These are phyloP conservation scores for Catharanthus roseus DNA, from an alignment of 257 asterid species.

Conservation along the genomic window DNA sequence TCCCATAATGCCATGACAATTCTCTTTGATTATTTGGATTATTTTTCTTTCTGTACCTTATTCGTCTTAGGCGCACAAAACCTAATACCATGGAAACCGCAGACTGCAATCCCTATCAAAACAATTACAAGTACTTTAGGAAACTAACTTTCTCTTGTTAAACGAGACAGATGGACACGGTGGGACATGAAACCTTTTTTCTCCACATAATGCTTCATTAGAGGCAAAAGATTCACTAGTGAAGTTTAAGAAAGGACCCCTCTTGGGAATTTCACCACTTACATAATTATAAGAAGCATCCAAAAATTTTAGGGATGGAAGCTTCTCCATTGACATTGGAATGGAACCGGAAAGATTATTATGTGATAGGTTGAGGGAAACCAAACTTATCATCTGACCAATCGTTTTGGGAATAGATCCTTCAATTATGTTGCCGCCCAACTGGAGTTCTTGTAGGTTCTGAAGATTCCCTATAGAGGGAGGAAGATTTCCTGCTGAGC, in stretches of 20 bases:
- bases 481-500: conserved; percentile 16
- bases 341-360: conserved; percentile 26
- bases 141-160: conserved; percentile 1
- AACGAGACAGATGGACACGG: conserved; percentile 8
- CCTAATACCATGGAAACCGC: not conserved
- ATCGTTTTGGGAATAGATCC: conserved; percentile 26
- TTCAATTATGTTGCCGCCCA: conserved; percentile 23
- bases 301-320: conserved; percentile 7
- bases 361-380: conserved; percentile 17
- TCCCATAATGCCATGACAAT: not conserved
- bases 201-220: conserved; percentile 26
- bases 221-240: conserved; percentile 13
- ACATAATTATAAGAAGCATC: conserved; percentile 23
- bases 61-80: not conserved
- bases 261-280: conserved; percentile 23
- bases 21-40: not conserved
- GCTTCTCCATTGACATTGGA: conserved; percentile 19
- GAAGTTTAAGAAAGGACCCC: conserved; percentile 22
- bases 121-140: not conserved
- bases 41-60: conserved; percentile 12
- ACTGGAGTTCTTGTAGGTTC: not conserved
- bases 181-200: conserved; percentile 4
- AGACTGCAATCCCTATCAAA: not conserved
- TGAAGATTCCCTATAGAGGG: conserved; percentile 10
- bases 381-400: conserved; percentile 12